Percentiles rank a stretch among this genome's conserved stretches.
Conservation (phyloP, 306 rosid species). For the Alnus glutinosa region DNA sequence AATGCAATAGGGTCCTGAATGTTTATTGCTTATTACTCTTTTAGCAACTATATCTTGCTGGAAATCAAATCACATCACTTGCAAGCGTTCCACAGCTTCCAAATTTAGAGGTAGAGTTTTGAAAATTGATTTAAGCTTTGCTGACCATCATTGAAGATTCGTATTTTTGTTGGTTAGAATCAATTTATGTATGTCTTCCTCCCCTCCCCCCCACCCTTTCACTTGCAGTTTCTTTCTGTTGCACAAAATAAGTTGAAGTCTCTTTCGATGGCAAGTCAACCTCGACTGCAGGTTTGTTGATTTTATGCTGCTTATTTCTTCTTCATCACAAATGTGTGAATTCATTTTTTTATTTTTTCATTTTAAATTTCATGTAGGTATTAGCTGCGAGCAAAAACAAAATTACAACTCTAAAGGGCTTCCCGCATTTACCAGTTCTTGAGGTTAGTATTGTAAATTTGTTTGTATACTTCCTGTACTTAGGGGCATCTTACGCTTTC, state of each 20-base stretch:
- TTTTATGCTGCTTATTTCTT: constrained; percentile 13
- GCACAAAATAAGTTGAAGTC: constrained; percentile 97
- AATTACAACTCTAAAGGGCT: constrained; percentile 86
- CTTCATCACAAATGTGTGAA: constrained; percentile 4
- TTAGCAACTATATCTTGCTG: constrained; percentile 98
- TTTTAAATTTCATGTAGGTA: constrained; percentile 56
- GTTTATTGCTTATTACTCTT: constrained; percentile 29
- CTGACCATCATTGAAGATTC: constrained; percentile 16
- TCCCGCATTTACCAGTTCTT: constrained; percentile 87
- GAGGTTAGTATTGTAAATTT: constrained; percentile 61
- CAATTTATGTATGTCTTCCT: constrained; percentile 1
- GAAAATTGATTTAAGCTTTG: constrained; percentile 18
- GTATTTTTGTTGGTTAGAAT: constrained; percentile 20
- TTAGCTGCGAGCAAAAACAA: constrained; percentile 99
- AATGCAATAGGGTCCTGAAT: constrained; percentile 16
- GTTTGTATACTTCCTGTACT: not conserved
- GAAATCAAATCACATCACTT: constrained; percentile 95
- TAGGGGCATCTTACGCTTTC: too few relatives aligned
- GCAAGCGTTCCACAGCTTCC: constrained; percentile 96
- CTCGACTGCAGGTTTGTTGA: constrained; percentile 85
- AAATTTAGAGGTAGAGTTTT: constrained; percentile 83
- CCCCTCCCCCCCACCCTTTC: constrained; percentile 4
- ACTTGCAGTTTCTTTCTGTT: constrained; percentile 85
- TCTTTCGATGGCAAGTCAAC: constrained; percentile 96
- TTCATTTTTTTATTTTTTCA: not conserved